Evolutionary conservation across 345 rosid genomes (phyloP).

Genomic region (Rhodamnia rubescens): DNA sequence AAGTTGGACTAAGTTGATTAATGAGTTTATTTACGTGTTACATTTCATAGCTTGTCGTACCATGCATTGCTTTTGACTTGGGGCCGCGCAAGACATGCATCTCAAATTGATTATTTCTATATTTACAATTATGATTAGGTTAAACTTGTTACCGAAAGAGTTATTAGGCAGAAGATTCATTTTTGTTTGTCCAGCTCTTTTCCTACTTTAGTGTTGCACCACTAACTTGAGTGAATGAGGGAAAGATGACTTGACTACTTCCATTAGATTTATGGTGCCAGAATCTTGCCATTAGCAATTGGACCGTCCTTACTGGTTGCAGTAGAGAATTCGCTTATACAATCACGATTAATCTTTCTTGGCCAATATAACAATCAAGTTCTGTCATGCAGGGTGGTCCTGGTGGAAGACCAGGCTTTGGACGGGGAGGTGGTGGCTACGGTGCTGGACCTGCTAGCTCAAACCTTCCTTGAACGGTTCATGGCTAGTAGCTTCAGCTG

Average conservation of each 20-base stretch:
- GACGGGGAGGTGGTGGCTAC: constrained; percentile 62
- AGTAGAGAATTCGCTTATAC: neutral
- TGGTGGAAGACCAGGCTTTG: constrained; percentile 58
- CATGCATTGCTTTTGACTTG: neutral
- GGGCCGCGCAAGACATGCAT: neutral
- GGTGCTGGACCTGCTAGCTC: constrained; percentile 44
- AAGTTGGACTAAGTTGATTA: no score
- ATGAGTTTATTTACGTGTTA: neutral
- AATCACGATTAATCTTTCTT: neutral
- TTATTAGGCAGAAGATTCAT: neutral
- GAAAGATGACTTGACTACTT: neutral
- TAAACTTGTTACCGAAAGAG: neutral
- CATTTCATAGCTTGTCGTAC: neutral
- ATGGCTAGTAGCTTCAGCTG: neutral
- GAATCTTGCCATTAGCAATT: neutral
- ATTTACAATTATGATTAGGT: neutral
- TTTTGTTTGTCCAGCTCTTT: neutral
- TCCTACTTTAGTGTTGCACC: neutral
- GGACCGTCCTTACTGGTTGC: neutral
- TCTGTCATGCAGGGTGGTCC: constrained; percentile 34
- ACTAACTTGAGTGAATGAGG: neutral
- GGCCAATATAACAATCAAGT: neutral
- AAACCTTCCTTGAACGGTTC: constrained; percentile 30
- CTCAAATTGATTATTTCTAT: neutral
- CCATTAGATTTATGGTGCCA: neutral